Evolutionary conservation across 257 asterid genomes (phyloP).

Genomic region (Linderniella brevidens): DNA sequence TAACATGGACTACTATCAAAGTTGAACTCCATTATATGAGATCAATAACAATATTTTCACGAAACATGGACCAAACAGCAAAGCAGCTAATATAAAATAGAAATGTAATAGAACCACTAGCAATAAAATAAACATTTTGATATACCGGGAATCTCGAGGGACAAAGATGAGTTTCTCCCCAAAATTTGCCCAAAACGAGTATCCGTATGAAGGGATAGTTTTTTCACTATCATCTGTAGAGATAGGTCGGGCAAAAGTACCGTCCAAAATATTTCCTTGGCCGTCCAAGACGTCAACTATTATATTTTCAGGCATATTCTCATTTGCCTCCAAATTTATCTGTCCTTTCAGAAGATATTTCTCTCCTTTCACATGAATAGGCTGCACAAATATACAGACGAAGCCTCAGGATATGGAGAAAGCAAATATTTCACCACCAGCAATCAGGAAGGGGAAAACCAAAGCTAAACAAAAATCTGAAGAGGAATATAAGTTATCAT

Average conservation of each 20-base stretch:
- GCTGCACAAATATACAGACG: conserved; percentile 37
- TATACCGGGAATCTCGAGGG: conserved; percentile 72
- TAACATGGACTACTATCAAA: too few relatives aligned
- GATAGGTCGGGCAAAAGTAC: conserved; percentile 30
- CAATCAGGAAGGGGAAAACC: conserved; percentile 3
- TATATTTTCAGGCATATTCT: conserved; percentile 40
- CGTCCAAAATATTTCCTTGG: conserved; percentile 36
- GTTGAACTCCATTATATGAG: too few relatives aligned
- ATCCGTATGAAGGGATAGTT: conserved; percentile 35
- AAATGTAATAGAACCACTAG: too few relatives aligned
- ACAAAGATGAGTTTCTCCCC: conserved; percentile 51
- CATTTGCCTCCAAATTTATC: conserved; percentile 34
- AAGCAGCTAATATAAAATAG: too few relatives aligned
- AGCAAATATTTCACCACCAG: conserved; percentile 2
- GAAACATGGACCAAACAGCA: too few relatives aligned
- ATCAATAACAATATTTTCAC: too few relatives aligned
- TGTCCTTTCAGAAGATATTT: conserved; percentile 72
- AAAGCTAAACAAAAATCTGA: conserved; percentile 6
- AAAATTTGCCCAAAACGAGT: conserved; percentile 65
- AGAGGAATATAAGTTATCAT: conserved; percentile 12
- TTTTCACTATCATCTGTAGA: conserved; percentile 30
- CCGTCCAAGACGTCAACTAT: conserved; percentile 40
- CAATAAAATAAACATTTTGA: neutral
- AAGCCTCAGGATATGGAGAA: conserved; percentile 5
- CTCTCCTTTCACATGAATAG: conserved; percentile 69